Evolutionary conservation across 768 basidiomycete species (phyloP).

Genomic region (Gymnopilus dilepis): DNA sequence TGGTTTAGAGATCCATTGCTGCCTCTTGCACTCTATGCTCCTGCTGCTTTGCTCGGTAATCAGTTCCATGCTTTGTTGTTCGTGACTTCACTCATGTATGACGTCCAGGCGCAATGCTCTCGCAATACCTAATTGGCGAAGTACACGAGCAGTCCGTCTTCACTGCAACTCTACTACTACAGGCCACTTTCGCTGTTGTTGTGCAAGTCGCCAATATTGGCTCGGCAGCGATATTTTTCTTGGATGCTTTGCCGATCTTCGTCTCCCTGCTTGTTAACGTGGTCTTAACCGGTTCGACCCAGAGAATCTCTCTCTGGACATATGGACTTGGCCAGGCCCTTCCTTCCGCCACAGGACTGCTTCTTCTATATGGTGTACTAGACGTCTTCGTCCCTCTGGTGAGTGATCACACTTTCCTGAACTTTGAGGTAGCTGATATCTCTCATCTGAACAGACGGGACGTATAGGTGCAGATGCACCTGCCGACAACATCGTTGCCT

Average conservation of each 20-base stretch:
- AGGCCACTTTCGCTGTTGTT: constrained; percentile 56
- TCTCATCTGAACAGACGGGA: constrained; percentile 62
- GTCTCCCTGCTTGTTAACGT: constrained; percentile 59
- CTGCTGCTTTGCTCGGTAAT: constrained; percentile 74
- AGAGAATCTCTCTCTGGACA: constrained; percentile 56
- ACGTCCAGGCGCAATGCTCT: constrained; percentile 58
- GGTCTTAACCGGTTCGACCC: constrained; percentile 32
- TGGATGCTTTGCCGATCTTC: constrained; percentile 63
- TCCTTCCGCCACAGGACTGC: constrained; percentile 60
- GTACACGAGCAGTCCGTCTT: constrained; percentile 66
- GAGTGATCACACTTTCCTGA: constrained; percentile 21
- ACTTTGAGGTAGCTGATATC: constrained; percentile 4
- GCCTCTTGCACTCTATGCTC: constrained; percentile 72
- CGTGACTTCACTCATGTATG: background rate
- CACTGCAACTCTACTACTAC: constrained; percentile 63
- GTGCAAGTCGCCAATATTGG: constrained; percentile 76
- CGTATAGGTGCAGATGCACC: constrained; percentile 84
- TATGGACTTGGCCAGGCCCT: constrained; percentile 66
- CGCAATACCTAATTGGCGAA: constrained; percentile 62
- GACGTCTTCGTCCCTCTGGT: constrained; percentile 94
- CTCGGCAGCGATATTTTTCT: constrained; percentile 76
- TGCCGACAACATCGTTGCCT: constrained; percentile 87
- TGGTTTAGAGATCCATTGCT: constrained; percentile 84
- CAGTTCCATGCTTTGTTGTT: constrained; percentile 12
- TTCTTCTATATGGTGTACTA: constrained; percentile 63